Conservation (phyloP, 139 green algal species). For the Chlorella sp. region DNA sequence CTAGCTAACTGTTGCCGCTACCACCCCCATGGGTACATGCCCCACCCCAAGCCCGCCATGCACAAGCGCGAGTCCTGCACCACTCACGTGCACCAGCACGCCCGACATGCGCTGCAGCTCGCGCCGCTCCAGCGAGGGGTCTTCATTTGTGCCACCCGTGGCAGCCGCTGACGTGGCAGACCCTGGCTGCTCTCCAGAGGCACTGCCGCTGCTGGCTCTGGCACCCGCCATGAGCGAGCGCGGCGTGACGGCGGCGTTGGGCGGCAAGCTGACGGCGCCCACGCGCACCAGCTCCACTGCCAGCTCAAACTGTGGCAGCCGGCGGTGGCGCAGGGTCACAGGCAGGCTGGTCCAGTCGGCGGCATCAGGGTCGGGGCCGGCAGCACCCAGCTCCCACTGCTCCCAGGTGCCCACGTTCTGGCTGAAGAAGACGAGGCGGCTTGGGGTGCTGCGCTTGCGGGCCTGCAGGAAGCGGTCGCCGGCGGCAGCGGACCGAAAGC, state of each 20-base stretch:
- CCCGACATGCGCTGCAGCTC: slow-evolving; percentile 56
- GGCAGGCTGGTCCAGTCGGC: slow-evolving; percentile 49
- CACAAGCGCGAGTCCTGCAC: too few species aligned
- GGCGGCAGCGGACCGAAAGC: slow-evolving; percentile 63
- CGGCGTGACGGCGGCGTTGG: slow-evolving; percentile 21
- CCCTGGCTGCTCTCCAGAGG: background rate
- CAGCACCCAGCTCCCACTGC: slow-evolving; percentile 70
- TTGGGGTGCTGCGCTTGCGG: slow-evolving; percentile 51
- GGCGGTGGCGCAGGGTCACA: slow-evolving; percentile 58
- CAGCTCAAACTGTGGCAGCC: slow-evolving; percentile 60
- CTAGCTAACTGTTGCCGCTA: too few species aligned
- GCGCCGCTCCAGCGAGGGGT: slow-evolving; percentile 7
- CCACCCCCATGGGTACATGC: too few species aligned
- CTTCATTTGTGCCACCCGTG: background rate
- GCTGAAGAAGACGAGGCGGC: slow-evolving; percentile 77
- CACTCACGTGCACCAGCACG: slow-evolving; percentile 55
- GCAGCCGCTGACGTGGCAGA: background rate
- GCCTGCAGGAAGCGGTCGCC: slow-evolving; percentile 77
- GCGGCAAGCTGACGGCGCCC: slow-evolving; percentile 39
- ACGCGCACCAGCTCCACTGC: slow-evolving; percentile 61
- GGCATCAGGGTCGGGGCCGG: background rate
- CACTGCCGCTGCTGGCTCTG: too few species aligned
- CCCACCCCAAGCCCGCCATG: too few species aligned
- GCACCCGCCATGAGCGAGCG: slow-evolving; percentile 27
- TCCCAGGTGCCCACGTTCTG: slow-evolving; percentile 77